Base-by-base conservation (phyloP, 1,284 basidiomycete genomes). In the Ustilago esculenta region DNA sequence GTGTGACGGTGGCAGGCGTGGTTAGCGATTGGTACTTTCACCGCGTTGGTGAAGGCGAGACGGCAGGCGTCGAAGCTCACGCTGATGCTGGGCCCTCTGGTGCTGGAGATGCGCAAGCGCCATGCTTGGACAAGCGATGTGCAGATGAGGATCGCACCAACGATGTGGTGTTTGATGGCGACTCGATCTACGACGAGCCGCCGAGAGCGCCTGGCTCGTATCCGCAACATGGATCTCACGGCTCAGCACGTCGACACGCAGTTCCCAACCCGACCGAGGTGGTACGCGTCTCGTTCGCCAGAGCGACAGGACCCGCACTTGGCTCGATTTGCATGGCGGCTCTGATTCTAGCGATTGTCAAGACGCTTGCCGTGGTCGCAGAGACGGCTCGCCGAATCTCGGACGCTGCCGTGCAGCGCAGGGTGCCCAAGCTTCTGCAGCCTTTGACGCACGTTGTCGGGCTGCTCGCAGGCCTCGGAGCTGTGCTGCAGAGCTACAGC, bases 21-120 rank as follows among this genome's bases (percentile, higher is more conserved):
- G 87, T 97, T 33, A 94, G 92, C 1, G 89, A 90, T 35, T 97
- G 93, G 92, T 96, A 95, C 81, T 95, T 93, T 77, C 86, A 90
- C 41, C 68, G 68, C 34, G 66, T 66, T 24, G 53, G 52, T 12
- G 54, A 67, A 25, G 44, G 39, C 20, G 52, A 45, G 7, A 29
- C 44, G 21, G 35, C 32, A 24, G 43, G 43, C 15, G 30, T 27
- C 4, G 32, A 51, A 23, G 17, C 57, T 17, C 50, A 41, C 14
- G 61, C 45, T 15, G 46, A 24, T 1, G 45, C 61, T 21, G 53
- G 40, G 17, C 32, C 45, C 12, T 32, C 40, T 3, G 48, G 32
- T 46, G 33, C 17, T 12, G 36, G 41, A 5, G 47, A 39, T n/a
- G 43, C 29, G 3, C 54, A 15, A 25, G 25, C 50, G 14, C 44